Conservation (phyloP, 768 basidiomycete species). For the Tephrocybe sp. region DNA sequence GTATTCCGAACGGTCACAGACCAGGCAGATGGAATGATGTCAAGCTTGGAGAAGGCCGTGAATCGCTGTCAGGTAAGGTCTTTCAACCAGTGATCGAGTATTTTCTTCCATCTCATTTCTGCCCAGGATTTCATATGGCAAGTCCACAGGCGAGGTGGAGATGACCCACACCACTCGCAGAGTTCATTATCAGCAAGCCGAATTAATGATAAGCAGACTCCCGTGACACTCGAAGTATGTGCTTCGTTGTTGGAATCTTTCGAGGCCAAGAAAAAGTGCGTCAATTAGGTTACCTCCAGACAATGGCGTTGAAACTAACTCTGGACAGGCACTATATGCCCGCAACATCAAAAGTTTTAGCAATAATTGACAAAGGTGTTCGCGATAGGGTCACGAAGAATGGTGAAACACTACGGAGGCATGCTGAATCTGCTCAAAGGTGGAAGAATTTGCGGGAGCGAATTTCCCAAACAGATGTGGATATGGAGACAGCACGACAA, state of each 20-base stretch:
- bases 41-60: slow-evolving; percentile 89
- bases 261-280: slow-evolving; percentile 85
- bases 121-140: slow-evolving; percentile 83
- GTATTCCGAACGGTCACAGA: slow-evolving; percentile 93
- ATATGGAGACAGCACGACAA: slow-evolving; percentile 73
- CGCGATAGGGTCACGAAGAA: slow-evolving; percentile 94
- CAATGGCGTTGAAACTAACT: neutral
- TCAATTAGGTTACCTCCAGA: neutral
- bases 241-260: slow-evolving; percentile 69
- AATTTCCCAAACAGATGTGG: slow-evolving; percentile 74
- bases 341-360: slow-evolving; percentile 86
- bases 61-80: slow-evolving; percentile 78
- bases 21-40: slow-evolving; percentile 98
- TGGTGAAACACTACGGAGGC: slow-evolving; percentile 88
- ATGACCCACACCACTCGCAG: slow-evolving; percentile 41
- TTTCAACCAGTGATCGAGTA: neutral
- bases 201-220: slow-evolving; percentile 42
- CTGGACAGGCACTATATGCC: slow-evolving; percentile 85
- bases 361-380: slow-evolving; percentile 93
- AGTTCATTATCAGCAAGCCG: slow-evolving; percentile 45
- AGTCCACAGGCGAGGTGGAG: slow-evolving; percentile 56
- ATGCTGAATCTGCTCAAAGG: slow-evolving; percentile 83
- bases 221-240: slow-evolving; percentile 61
- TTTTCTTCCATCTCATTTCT: slow-evolving; percentile 6
- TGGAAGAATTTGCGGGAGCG: slow-evolving; percentile 82